Conservation (phyloP, 305 asterid genomes). For the Fraxinus dipetala region DNA sequence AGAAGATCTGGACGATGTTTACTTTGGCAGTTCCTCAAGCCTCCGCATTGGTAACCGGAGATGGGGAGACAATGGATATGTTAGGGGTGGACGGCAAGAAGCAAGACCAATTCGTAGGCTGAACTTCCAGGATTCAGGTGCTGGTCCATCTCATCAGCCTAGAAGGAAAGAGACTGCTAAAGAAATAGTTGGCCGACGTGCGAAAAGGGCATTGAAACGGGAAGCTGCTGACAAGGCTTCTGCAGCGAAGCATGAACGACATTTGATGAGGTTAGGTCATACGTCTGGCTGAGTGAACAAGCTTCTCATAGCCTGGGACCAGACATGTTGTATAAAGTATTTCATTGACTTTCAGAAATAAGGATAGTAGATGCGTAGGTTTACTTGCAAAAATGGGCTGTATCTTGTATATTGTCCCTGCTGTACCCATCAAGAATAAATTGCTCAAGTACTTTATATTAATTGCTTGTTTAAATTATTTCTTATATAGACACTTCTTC, state of each 20-base stretch:
- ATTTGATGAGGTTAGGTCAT: slow-evolving; percentile 54
- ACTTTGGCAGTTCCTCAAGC: slow-evolving; percentile 43
- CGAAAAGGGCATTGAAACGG: slow-evolving; percentile 72
- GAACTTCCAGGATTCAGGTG: slow-evolving; percentile 28
- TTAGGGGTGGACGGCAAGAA: slow-evolving; percentile 72
- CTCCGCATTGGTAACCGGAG: slow-evolving; percentile 65
- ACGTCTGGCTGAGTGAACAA: background rate
- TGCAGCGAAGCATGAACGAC: slow-evolving; percentile 68
- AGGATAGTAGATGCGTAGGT: slow-evolving; percentile 1
- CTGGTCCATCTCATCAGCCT: slow-evolving; percentile 61
- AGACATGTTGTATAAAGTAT: slow-evolving; percentile 38
- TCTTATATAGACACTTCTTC: slow-evolving; percentile 7
- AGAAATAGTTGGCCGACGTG: slow-evolving; percentile 62
- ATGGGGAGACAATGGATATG: slow-evolving; percentile 82
- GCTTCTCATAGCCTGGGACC: slow-evolving; percentile 1
- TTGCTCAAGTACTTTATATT: slow-evolving; percentile 18
- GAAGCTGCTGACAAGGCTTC: slow-evolving; percentile 82
- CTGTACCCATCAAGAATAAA: background rate
- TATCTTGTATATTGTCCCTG: slow-evolving; percentile 9
- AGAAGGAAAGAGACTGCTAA: slow-evolving; percentile 46
- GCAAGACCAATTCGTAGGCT: slow-evolving; percentile 50
- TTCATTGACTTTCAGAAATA: slow-evolving; percentile 8
- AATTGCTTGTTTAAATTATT: slow-evolving; percentile 12
- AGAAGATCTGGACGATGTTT: slow-evolving; percentile 46
- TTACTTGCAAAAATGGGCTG: slow-evolving; percentile 11